Conservation (phyloP, 2,329 filamentous ascomycete genomes). For the Grosmannia serpens region DNA sequence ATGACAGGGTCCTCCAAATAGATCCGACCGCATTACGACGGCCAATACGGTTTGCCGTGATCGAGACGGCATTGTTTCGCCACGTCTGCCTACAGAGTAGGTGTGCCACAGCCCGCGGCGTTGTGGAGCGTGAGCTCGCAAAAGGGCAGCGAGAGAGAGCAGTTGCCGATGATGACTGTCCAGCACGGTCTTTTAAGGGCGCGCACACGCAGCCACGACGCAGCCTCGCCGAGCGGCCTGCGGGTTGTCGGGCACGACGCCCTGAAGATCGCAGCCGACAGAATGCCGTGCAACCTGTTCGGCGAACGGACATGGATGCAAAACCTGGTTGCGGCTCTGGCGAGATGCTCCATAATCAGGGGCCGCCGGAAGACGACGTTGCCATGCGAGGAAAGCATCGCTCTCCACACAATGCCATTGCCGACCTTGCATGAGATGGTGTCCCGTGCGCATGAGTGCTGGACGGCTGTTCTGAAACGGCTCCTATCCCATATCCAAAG, state of each 20-base stretch:
- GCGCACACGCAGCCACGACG: neutral
- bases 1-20: too few species aligned
- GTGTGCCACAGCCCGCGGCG: too few species aligned
- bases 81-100: too few species aligned
- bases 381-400: neutral
- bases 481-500: neutral
- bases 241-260: too few species aligned
- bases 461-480: neutral
- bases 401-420: neutral
- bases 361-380: neutral
- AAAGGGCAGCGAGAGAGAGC: too few species aligned
- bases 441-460: neutral
- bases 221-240: neutral
- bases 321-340: neutral
- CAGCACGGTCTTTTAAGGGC: too few species aligned
- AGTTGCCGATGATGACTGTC: too few species aligned
- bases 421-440: neutral
- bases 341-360: neutral
- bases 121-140: too few species aligned
- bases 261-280: neutral
- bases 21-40: too few species aligned
- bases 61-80: too few species aligned
- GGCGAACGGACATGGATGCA: neutral
- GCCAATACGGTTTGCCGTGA: too few species aligned
- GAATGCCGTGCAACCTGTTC: too few species aligned